Evolutionary conservation across 148 eudicot genomes (phyloP).

Genomic region (Cornus suecica): DNA sequence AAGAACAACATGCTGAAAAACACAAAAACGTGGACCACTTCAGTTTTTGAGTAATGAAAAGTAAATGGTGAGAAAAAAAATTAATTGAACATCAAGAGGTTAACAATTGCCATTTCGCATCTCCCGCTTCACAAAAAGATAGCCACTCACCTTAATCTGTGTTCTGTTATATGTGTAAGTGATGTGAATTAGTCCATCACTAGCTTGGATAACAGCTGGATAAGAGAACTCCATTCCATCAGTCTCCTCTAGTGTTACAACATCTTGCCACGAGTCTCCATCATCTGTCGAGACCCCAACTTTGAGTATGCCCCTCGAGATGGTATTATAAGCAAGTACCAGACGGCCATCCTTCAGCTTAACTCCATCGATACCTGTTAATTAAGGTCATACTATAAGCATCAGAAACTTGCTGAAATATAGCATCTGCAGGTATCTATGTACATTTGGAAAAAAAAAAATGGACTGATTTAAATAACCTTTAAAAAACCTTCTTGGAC

Average conservation of each 20-base stretch:
- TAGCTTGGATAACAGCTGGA: constrained; percentile 85
- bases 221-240: constrained; percentile 84
- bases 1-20: constrained; percentile 45
- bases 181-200: constrained; percentile 73
- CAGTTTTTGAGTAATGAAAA: background rate
- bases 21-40: background rate
- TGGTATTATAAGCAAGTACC: constrained; percentile 82
- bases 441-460: background rate
- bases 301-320: constrained; percentile 65
- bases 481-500: background rate
- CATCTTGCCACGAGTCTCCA: constrained; percentile 86
- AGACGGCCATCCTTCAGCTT: constrained; percentile 75
- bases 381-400: constrained; percentile 10
- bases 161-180: constrained; percentile 87
- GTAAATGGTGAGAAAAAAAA: background rate
- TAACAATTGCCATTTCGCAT: background rate
- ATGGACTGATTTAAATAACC: background rate
- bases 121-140: background rate
- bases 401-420: background rate
- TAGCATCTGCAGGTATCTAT: background rate
- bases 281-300: constrained; percentile 53
- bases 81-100: background rate
- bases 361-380: constrained; percentile 89
- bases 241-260: constrained; percentile 60
- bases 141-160: constrained; percentile 66